Base-by-base conservation (phyloP, 331 rosid species). In the Malus hybrid region DNA sequence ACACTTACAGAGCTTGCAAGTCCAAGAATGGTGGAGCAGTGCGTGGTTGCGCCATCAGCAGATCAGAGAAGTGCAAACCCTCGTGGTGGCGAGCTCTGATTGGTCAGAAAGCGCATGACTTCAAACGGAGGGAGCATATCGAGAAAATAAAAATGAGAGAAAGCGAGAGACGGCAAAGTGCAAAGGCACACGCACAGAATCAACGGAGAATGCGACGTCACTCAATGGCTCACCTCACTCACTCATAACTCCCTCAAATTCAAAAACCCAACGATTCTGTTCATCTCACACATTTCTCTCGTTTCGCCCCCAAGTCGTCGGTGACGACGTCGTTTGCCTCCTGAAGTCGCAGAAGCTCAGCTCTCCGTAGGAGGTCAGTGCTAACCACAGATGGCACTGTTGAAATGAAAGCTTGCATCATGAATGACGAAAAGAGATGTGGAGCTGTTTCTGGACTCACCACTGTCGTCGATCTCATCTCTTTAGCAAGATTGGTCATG, bases 81-180 rank as follows among this genome's bases (percentile, higher is more conserved):
- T 89, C 90, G 5, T 89, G 97, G 91, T 89, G 97, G 98, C 84
- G 83, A 52, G 55, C 57, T 60, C 33, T 91, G 78, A 36, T 74
- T 6, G 86, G 85, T 33, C 65, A 52, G 64, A 84, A 78, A 55
- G 79, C 57, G 10, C 46, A 22, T 22, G 22, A 22, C 22, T 22
- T 24, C 24, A 24, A 24, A 24, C 24, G 24, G 24, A 24, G 24
- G 24, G 24, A 24, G 24, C 24, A 24, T 1, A 59, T 24, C 12
- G 64, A 12, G 12, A 59, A 59, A 57, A 7, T 0, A 16, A 52
- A 16, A 54, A 19, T 10, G 10, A 7, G 60, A n/a, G 20, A 54
- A 22, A 18, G 59, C 7, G n/a, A n/a, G 46, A 59, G 33, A 28
- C n/a, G 14, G n/a, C 33, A 6, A 61, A 27, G 34, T 62, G 15